phyloP scores from a whole-genome alignment of 495 filamentous ascomycete species.

The Tuber indicum region DNA sequence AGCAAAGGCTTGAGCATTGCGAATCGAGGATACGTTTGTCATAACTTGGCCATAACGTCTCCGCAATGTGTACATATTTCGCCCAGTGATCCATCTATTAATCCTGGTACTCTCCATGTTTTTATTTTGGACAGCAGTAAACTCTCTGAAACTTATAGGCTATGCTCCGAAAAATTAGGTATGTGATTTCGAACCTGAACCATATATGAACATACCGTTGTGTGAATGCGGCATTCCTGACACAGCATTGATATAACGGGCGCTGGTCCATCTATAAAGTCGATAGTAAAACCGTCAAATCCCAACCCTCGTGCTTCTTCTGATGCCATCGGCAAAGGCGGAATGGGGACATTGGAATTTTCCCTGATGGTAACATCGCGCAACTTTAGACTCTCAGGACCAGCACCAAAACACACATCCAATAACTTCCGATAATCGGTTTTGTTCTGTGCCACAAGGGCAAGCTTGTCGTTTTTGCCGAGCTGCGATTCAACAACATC shows the following conservation, averaged over 20 bases:
- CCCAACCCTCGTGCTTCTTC: conserved; percentile 49
- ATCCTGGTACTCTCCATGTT: conserved; percentile 49
- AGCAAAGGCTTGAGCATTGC: conserved; percentile 29
- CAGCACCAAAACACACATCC: conserved; percentile 47
- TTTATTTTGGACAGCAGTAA: conserved; percentile 58
- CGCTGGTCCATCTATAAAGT: conserved; percentile 72
- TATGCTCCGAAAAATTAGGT: conserved; percentile 14
- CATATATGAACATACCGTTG: conserved; percentile 47
- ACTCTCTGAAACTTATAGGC: conserved; percentile 54
- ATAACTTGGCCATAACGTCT: not conserved
- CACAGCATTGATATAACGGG: conserved; percentile 84
- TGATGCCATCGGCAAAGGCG: conserved; percentile 48
- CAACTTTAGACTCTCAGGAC: conserved; percentile 52
- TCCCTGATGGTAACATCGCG: conserved; percentile 57
- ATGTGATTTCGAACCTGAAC: not conserved
- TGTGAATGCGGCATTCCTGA: conserved; percentile 57
- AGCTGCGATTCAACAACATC: conserved; percentile 69
- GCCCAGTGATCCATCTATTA: conserved; percentile 32
- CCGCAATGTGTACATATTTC: conserved; percentile 8
- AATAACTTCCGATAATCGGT: conserved; percentile 67
- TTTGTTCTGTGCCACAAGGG: conserved; percentile 67
- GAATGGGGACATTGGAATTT: conserved; percentile 48
- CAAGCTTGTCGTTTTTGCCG: conserved; percentile 55
- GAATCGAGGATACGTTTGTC: not conserved
- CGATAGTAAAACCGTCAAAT: conserved; percentile 70